These are phyloP conservation scores for Lactifluus hygrophoroides DNA, from an alignment of 768 basidiomycete species.

Conservation along the genomic window DNA sequence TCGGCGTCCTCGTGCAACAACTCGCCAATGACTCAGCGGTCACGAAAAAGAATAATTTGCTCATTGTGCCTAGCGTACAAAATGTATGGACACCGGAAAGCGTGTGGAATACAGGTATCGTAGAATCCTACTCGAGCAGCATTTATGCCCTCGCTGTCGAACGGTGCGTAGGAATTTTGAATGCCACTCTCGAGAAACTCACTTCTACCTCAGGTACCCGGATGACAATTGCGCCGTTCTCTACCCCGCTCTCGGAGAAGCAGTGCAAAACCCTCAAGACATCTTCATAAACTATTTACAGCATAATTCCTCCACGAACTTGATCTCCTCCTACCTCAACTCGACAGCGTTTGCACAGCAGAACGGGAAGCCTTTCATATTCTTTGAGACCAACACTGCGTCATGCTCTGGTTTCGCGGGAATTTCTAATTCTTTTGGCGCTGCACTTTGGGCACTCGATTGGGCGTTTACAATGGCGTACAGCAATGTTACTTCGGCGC, in stretches of 20 bases:
- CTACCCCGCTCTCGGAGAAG: slow-evolving; percentile 32
- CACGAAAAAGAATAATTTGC: slow-evolving; percentile 2
- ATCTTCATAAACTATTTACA: slow-evolving; percentile 50
- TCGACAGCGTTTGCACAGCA: slow-evolving; percentile 35
- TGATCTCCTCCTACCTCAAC: slow-evolving; percentile 46
- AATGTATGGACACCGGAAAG: slow-evolving; percentile 10
- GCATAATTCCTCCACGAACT: slow-evolving; percentile 43
- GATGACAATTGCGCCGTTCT: slow-evolving; percentile 52
- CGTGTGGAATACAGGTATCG: slow-evolving; percentile 18
- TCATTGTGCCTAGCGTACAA: slow-evolving; percentile 17
- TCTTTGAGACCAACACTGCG: slow-evolving; percentile 53
- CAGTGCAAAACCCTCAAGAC: slow-evolving; percentile 33
- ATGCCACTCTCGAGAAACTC: neutral
- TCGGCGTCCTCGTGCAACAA: slow-evolving; percentile 14
- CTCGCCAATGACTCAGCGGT: slow-evolving; percentile 4
- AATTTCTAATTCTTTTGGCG: slow-evolving; percentile 51
- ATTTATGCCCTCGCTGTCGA: slow-evolving; percentile 13
- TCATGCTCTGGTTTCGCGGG: slow-evolving; percentile 43
- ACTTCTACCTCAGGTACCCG: slow-evolving; percentile 39
- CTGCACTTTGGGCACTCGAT: slow-evolving; percentile 45
- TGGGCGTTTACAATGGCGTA: slow-evolving; percentile 45
- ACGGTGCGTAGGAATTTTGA: slow-evolving; percentile 5
- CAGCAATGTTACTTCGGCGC: slow-evolving; percentile 35
- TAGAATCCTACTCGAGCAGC: neutral
- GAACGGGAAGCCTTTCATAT: slow-evolving; percentile 36